Evolutionary conservation across 1,284 basidiomycete species (phyloP), one percentile per base, ranked within the genome.

Genomic region (Termitomyces sp.): DNA sequence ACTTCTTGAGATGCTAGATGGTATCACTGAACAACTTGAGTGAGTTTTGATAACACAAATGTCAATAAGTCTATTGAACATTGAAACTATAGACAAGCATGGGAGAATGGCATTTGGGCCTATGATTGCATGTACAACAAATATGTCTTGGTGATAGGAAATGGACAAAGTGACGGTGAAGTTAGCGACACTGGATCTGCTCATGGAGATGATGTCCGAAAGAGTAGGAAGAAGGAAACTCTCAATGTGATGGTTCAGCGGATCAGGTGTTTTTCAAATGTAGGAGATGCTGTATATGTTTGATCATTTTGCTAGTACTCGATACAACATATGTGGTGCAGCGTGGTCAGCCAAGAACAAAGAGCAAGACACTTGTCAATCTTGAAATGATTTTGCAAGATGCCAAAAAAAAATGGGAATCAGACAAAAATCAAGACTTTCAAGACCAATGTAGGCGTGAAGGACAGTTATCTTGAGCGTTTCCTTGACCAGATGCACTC

Each of bases 1-100:
- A 1, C 70, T 67, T 0, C 59, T 74, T 0, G 71, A 71, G 50
- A 72, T 73, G 71, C 38, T 71, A 13, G 71, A 74, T 38, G 64
- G 61, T 0, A 61, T 74, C 31, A 59, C 61, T 0, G 47, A 57
- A 1, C 62, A 67, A 40, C 41, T 62, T 3, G 53, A 60, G 61
- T 62, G 41, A 10, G 55, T 28, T 2, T 9, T 24, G 18, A 19
- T n/a, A 3, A 19, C 5, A 24, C n/a, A 24, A 24, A 24, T 24
- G 3, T 37, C 18, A n/a, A n/a, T 37, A n/a, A 5, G 8, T 37
- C 18, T 24, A 11, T 41, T 10, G 18, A 26, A 21, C 39, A 24
- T 14, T 1, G 1, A 24, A 21, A n/a, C 11, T 40, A 8, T 21
- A 41, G 39, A n/a, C 8, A 21, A 26, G 39, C 21, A 41, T 41